phyloP scores from a whole-genome alignment of 306 rosid species.

The Cucurbita ficifolia region DNA sequence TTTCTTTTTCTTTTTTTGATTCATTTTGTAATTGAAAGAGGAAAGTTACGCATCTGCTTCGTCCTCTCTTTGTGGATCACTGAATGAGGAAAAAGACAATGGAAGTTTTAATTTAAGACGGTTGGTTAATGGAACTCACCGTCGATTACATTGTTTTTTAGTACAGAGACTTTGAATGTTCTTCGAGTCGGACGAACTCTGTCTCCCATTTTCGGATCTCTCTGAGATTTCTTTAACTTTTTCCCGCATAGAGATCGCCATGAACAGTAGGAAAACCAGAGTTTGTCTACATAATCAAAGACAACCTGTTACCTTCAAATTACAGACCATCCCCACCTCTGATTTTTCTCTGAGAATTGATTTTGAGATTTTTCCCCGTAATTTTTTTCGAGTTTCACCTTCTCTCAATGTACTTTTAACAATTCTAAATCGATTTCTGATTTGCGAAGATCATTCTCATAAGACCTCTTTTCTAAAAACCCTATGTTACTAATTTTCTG shows the following conservation, averaged over 20 bases:
- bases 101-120: neutral
- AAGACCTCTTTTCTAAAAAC: neutral
- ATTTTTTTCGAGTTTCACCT: neutral
- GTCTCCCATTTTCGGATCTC: neutral
- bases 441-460: neutral
- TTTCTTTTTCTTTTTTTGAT: neutral
- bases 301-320: neutral
- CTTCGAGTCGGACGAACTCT: neutral
- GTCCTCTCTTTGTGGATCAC: constrained; percentile 1
- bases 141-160: constrained; percentile 5
- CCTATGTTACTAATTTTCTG: neutral
- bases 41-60: neutral
- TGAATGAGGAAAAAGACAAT: neutral
- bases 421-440: neutral
- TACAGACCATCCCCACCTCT: neutral
- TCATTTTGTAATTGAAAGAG: neutral
- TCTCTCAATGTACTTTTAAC: neutral
- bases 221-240: neutral
- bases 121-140: constrained; percentile 1
- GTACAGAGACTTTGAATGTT: constrained; percentile 3
- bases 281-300: constrained; percentile 1
- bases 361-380: neutral
- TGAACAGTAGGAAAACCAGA: constrained; percentile 4
- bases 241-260: neutral
- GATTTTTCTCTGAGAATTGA: neutral